Evolutionary conservation across 768 basidiomycete genomes (phyloP), one percentile per base, ranked within the genome.

Genomic region (Hypholoma sublateritium): DNA sequence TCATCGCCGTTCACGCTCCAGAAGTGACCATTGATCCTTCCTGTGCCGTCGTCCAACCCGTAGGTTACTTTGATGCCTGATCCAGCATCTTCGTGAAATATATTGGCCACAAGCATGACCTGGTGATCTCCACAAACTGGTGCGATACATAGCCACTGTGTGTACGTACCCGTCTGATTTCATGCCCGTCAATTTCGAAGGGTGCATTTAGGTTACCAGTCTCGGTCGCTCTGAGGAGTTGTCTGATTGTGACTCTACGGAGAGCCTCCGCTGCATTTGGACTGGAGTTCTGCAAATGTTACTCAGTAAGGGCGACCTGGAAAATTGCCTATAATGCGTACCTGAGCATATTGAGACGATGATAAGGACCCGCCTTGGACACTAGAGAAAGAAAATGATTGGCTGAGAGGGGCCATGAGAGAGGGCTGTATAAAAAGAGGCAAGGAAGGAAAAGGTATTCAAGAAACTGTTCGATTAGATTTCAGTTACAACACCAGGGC

Each of bases 1-100:
- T 53, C 58, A 28, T 48, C 48, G 21, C 37, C 46, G 2, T 43
- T 13, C 36, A 43, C 48, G n/a, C n/a, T n/a, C 50, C 50, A 45
- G 39, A 42, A 39, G 54, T 44, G 43, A 19, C 64, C 69, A 36
- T 49, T 63, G 17, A 74, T 67, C 35, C 55, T 67, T 6, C 71
- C 73, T 9, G 72, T 67, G 42, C 71, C 71, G 53, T 74, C 73
- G 49, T 71, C 69, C 12, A 74, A 57, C 16, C 39, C 50, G 46
- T 63, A 66, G 4, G 46, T 51, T 55, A 54, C 21, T 48, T 49
- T 55, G 22, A 58, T 19, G 12, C 32, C 9, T 9, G 47, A 39
- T 19, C 28, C 22, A 34, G 37, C 19, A 22, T 53, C 48, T 7
- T 50, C 39, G 5, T 14, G 34, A 14, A 41, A 56, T 22, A 68